Percentiles rank a stretch among this genome's conserved stretches.
Evolutionary conservation across 345 rosid species (phyloP).

Genomic region (Viola odorata): DNA sequence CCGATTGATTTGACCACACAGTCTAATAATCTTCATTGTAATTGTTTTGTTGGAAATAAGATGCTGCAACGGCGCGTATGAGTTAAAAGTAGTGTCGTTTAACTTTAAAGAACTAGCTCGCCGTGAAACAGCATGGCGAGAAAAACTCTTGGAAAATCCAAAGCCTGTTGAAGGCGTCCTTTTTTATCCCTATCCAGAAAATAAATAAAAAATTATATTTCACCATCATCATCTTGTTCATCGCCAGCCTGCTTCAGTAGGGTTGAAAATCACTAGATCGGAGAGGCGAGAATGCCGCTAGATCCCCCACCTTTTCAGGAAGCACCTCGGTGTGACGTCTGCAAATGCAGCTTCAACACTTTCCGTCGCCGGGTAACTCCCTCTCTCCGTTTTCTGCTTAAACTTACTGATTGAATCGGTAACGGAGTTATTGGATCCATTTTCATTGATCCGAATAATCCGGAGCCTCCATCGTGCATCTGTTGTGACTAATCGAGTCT

Average conservation of each 20-base stretch:
- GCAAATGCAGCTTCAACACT: slow-evolving; percentile 72
- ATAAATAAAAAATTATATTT: no score
- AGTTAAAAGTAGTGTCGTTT: no score
- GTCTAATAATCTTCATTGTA: no score
- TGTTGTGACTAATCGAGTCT: not conserved
- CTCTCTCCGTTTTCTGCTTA: not conserved
- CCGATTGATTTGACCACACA: no score
- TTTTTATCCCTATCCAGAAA: no score
- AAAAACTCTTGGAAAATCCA: no score
- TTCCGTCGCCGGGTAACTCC: slow-evolving; percentile 59
- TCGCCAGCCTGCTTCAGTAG: not conserved
- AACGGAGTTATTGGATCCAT: not conserved
- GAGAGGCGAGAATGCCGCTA: slow-evolving; percentile 28
- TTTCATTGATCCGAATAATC: not conserved
- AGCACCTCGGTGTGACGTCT: slow-evolving; percentile 64
- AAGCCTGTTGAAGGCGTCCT: no score
- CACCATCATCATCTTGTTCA: not conserved
- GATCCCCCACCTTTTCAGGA: slow-evolving; percentile 74
- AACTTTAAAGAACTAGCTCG: no score
- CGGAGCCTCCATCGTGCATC: not conserved
- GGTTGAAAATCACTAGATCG: slow-evolving; percentile 1
- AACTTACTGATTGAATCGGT: not conserved
- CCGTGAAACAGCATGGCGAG: no score
- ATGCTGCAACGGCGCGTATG: no score
- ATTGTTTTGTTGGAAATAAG: no score